Evolutionary conservation across 2,329 filamentous ascomycete species (phyloP), one percentile per base, ranked within the genome.

Genomic region (Penicillium polonicum): DNA sequence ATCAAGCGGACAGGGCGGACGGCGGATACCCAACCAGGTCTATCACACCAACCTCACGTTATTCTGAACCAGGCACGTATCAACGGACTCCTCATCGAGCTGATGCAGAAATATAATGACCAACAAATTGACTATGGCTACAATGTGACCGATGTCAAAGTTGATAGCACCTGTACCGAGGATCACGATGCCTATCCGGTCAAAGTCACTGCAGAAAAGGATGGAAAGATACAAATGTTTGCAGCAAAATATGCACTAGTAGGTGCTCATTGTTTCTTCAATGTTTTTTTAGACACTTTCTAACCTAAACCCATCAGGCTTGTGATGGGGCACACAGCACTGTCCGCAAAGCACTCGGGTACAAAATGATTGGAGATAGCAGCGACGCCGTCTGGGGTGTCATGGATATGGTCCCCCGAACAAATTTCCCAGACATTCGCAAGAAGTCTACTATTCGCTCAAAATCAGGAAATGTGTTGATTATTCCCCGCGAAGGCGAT

Each of bases 351-450:
- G 65, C 70, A 2, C 64, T 77, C 2, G 74, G 72, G 2, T 78
- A 76, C 63, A 78, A 77, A 27, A 88, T 88, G 85, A 58, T 86
- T 0, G 85, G 84, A 33, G 84, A 86, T 65, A 82, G 77, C 53
- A 80, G 74, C 36, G 82, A 86, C 64, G 78, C 81, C 0, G 77
- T 86, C 55, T 85, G 79, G 82, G 85, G 85, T 6, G 79, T 82
- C 1, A 82, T 82, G 79, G 80, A 82, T 56, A 77, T 82, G 65
- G 76, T 79, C 48, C 80, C 80, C 0, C 69, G 72, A 6, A 82
- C 80, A 0, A 69, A 75, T 56, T 82, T 82, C 61, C 80, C 80
- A 0, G 80, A 82, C 57, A 80, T 83, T 48, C 74, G 80, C 13
- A 79, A 80, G 38, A 82, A 82, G 65, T 73, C 72, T 25, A 80